Base-by-base conservation (phyloP, 108 stramenopile species). In the Cylindrotheca closterium region DNA sequence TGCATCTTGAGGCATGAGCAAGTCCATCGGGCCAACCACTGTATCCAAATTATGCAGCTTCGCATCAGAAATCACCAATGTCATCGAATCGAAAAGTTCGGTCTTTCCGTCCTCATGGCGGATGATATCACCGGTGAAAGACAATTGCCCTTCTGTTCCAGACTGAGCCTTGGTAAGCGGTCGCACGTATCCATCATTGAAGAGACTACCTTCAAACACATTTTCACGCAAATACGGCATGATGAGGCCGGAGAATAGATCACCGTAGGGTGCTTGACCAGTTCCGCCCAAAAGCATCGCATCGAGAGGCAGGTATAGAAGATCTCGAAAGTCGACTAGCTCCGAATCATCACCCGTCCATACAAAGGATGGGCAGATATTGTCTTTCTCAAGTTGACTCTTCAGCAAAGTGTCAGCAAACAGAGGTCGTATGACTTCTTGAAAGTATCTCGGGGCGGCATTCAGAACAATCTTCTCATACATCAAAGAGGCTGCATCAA, bases 321-420 rank as follows among this genome's bases (percentile, higher is more conserved):
- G 58, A 67, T 91, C 89, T 23, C 89, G 69, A 62, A 85, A 86
- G 68, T 91, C 89, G 33, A 86, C 30, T 29, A 42, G 50, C 1
- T 47, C 24, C 29, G 0, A 52, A 31, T 34, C 54, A 12, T 51
- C 42, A 8, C 49, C 29, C 3, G 51, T 2, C 48, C 24, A 47
- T 1, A 53, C 34, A 21, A 29, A 17, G 22, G 42, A 15, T 29
- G 73, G 28, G 21, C 42, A 51, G 30, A 34, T 45, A 19, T 29
- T 19, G 1, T 52, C 27, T 2, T 3, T 47, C 12, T 52, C 22
- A 22, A 65, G 22, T 47, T 57, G 53, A 30, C 53, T 58, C 18
- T 58, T 45, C 30, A 73, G 63, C 10, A 67, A 42, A 47, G 24
- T 46, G 55, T 70, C n/a, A 57, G 49, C 60, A 70, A 67, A 29